phyloP scores from a whole-genome alignment of 805 yeast species.

The Myxozyma neotropica region DNA sequence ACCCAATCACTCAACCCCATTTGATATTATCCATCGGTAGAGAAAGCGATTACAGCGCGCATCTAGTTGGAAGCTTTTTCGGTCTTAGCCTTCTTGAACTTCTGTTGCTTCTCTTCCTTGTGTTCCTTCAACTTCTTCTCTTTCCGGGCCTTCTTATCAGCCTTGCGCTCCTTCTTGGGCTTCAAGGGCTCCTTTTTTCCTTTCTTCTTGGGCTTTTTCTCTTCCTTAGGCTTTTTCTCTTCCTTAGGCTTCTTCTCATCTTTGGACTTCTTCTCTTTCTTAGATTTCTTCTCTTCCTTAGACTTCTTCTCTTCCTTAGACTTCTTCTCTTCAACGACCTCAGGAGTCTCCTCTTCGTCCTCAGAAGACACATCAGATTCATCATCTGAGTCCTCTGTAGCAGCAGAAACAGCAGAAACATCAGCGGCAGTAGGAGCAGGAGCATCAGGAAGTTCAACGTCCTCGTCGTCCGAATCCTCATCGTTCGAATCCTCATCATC shows the following conservation, averaged over 20 bases:
- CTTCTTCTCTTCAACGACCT: slow-evolving; percentile 38
- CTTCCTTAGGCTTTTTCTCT: slow-evolving; percentile 37
- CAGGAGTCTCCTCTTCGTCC: slow-evolving; percentile 43
- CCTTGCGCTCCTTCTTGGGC: slow-evolving; percentile 18
- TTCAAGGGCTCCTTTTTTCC: slow-evolving; percentile 10
- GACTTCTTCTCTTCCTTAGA: slow-evolving; percentile 37
- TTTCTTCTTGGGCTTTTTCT: slow-evolving; percentile 36
- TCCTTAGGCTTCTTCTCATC: slow-evolving; percentile 34
- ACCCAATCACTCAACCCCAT: slow-evolving; percentile 12
- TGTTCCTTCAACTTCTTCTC: background rate
- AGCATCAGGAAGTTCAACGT: slow-evolving; percentile 5
- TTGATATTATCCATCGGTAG: background rate
- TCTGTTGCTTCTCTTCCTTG: background rate
- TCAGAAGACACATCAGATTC: slow-evolving; percentile 44
- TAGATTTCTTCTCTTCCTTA: slow-evolving; percentile 41
- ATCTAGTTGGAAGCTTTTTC: background rate
- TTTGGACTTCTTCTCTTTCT: slow-evolving; percentile 39
- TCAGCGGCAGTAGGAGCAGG: slow-evolving; percentile 8
- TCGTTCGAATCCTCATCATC: slow-evolving; percentile 53
- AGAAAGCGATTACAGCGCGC: slow-evolving; percentile 6
- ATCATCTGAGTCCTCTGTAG: slow-evolving; percentile 39
- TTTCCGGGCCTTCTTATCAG: slow-evolving; percentile 8
- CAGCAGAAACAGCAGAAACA: background rate
- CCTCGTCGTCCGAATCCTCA: slow-evolving; percentile 40
- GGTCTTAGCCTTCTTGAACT: slow-evolving; percentile 2